These are phyloP conservation scores for Gaeumannomyces tritici DNA, from an alignment of 2,329 filamentous ascomycete genomes.

Conservation along the genomic window DNA sequence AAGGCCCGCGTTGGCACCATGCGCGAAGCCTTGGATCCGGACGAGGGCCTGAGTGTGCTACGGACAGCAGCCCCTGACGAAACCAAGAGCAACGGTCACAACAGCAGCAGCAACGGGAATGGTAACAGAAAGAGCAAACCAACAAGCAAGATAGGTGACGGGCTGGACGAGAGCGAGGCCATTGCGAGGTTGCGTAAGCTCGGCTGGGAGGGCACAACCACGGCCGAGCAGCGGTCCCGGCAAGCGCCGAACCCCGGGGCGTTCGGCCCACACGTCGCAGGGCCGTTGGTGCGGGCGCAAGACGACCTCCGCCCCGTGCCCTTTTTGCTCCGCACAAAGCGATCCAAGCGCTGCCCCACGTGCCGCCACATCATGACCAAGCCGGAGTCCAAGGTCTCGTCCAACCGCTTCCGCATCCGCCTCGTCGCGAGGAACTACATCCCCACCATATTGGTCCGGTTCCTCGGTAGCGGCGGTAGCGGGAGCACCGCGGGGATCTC, in stretches of 20 bases:
- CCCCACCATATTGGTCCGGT: constrained; percentile 64
- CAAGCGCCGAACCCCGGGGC: constrained; percentile 28
- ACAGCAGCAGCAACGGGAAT: neutral
- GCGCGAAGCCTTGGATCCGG: constrained; percentile 63
- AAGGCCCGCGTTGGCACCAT: constrained; percentile 63
- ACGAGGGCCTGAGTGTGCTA: constrained; percentile 59
- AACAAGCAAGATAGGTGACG: constrained; percentile 3
- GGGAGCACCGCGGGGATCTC: neutral
- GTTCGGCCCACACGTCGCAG: constrained; percentile 33
- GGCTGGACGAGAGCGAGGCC: constrained; percentile 50
- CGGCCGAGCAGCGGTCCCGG: constrained; percentile 34
- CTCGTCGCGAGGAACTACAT: constrained; percentile 84
- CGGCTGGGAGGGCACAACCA: constrained; percentile 56
- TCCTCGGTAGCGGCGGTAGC: constrained; percentile 11
- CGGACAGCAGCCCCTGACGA: neutral
- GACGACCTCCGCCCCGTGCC: constrained; percentile 73
- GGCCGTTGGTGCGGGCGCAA: constrained; percentile 47
- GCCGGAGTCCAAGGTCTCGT: constrained; percentile 82
- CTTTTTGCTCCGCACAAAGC: constrained; percentile 78
- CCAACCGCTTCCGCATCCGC: constrained; percentile 85
- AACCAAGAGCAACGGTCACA: neutral
- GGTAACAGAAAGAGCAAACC: neutral
- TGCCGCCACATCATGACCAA: constrained; percentile 95
- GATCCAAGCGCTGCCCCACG: constrained; percentile 82
- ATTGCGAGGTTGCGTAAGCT: constrained; percentile 48